Evolutionary conservation across 2,329 filamentous ascomycete genomes (phyloP), one percentile per base, ranked within the genome.

Genomic region (Sarocladium brachiariae): DNA sequence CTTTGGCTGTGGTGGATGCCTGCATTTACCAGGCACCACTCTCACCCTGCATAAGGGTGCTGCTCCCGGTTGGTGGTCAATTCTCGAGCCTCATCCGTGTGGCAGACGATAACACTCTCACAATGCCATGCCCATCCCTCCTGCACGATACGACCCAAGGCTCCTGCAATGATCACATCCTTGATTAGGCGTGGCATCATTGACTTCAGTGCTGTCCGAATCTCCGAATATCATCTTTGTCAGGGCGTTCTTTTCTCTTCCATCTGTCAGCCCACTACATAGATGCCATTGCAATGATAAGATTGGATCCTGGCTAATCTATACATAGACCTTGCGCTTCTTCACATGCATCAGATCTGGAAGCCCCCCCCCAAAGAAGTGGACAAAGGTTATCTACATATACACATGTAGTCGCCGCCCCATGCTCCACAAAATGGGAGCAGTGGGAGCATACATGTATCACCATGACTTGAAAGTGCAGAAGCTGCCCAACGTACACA

Each of bases 31-130:
- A 43, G 39, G 39, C 39, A 43, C 39, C 39, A 43, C 39, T n/a
- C n/a, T 43, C 39, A 43, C 39, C 39, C 39, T 43, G 39, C 39
- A 43, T 43, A 27, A 43, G 23, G 39, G 39, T 25, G 23, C 16
- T 27, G 10, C 19, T 43, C 13, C 16, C 7, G 6, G n/a, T 43
- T 19, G 4, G 14, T 8, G 34, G 6, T 25, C 7, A 11, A 11
- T 16, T 16, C 23, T 43, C 39, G 39, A 43, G 39, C 39, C 39
- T 43, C 39, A 43, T 43, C 21, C 23, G 39, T 43, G 39, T 23
- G 23, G 21, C 23, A 27, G 6, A 21, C 23, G 23, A 25, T 43
- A 43, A 43, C 21, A 18, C 39, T 25, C 10, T 14, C n/a, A 4
- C n/a, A 3, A 43, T 10, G 4, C 14, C 14, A 8, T 9, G 13